Evolutionary conservation across 176 grass and related monocot species (phyloP), one percentile per base, ranked within the genome.

Genomic region (Aegilops sharonensis): DNA sequence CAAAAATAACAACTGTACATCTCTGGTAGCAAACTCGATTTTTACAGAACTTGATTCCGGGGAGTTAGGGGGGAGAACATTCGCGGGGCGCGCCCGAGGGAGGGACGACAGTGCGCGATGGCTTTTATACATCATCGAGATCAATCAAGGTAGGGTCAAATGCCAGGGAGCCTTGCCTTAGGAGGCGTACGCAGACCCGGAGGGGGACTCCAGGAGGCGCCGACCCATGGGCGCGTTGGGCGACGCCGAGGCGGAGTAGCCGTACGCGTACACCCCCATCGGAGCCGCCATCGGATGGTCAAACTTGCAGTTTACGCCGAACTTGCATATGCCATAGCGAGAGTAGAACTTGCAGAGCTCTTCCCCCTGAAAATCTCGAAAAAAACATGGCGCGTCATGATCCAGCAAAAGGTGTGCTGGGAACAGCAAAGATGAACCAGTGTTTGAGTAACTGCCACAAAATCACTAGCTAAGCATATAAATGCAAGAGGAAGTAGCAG

Each of bases 251-350:
- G 83, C 73, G 12, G 91, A 89, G 83, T 88, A 88, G 70, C 92
- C 86, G 30, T 93, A 99, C 1, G 94, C 86, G 25, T 93, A 94
- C 6, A 99, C 47, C 45, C 94, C 97, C 85, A 94, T 91, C 14
- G 92, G 97, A 84, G 97, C 37, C 64, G 89, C 79, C 94, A 99
- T 88, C 17, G 97, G 97, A 64, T 99, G 97, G 78, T 99, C 92
- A 78, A 97, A 99, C 91, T 97, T 99, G 88, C 97, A 99, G 77
- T 99, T 96, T 64, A 86, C 83, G 2, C 97, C 97, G 4, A 99
- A 99, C 72, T 99, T 99, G 89, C 97, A 99, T 64, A 99, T 99
- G 83, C 97, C 97, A 23, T 99, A 99, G 60, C 92, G 90, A n/a
- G 94, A 97, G 74, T 97, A 97, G 78, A 99, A 99, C 85, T 94